Conservation (phyloP, 2,329 filamentous ascomycete species). For the Stagonosporopsis vannaccii region DNA sequence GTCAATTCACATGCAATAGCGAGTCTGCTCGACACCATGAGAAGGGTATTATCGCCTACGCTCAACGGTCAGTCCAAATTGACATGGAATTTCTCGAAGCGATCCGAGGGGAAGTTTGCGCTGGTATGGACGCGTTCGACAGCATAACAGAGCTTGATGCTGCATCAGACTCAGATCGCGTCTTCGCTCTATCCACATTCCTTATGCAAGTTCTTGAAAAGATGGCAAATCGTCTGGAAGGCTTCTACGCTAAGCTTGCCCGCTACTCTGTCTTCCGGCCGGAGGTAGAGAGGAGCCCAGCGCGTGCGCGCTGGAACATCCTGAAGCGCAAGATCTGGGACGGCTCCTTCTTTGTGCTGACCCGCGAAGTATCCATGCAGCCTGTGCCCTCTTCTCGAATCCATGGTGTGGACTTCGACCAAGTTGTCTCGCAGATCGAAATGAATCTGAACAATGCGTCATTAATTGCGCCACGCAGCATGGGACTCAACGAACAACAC, state of each 20-base stretch:
- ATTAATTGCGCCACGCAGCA: conserved; percentile 23
- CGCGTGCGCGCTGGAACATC: conserved; percentile 61
- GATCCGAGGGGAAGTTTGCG: conserved; percentile 61
- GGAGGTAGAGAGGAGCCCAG: conserved; percentile 61
- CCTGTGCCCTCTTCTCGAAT: not conserved
- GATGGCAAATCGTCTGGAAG: conserved; percentile 60
- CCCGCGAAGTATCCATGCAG: conserved; percentile 38
- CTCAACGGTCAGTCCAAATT: conserved; percentile 57
- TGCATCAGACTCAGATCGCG: conserved; percentile 48
- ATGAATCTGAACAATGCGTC: conserved; percentile 38
- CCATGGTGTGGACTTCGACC: conserved; percentile 55
- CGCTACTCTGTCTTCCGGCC: conserved; percentile 60
- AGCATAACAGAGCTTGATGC: conserved; percentile 57
- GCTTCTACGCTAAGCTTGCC: conserved; percentile 61
- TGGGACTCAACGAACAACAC: conserved; percentile 54
- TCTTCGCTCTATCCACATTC: conserved; percentile 53
- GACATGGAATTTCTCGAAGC: conserved; percentile 63
- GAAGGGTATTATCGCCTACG: conserved; percentile 61
- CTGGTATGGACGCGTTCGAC: conserved; percentile 60
- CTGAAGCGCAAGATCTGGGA: conserved; percentile 59
- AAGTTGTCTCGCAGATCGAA: conserved; percentile 55
- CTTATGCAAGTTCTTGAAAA: conserved; percentile 62
- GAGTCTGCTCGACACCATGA: conserved; percentile 60
- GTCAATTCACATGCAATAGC: conserved; percentile 58
- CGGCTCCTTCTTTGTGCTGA: conserved; percentile 61